A percentile compares a stretch with the other conserved stretches of the same genome.
phyloP scores from a whole-genome alignment of 2,329 filamentous ascomycete genomes.

The Ophiostoma fasciatum region DNA sequence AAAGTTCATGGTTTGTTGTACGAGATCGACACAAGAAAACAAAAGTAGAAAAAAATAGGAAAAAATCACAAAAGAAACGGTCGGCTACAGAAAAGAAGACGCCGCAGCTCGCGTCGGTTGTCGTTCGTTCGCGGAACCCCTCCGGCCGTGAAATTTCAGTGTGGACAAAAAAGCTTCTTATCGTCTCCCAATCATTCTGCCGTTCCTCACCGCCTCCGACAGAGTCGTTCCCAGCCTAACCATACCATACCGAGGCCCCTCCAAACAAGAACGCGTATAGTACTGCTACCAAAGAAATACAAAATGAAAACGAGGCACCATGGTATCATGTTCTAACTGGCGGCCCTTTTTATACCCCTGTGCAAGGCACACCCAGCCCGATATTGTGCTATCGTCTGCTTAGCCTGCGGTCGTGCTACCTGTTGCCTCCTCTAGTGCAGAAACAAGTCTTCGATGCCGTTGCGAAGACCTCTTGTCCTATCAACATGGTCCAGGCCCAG shows the following conservation, averaged over 20 bases:
- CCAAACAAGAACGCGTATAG: no score
- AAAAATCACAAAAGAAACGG: neutral
- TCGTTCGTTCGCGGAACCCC: no score
- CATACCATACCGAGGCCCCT: no score
- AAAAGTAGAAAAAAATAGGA: neutral
- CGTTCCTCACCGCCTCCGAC: conserved; percentile 22
- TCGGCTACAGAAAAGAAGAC: no score
- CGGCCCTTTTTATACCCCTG: no score
- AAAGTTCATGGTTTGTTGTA: conserved; percentile 22
- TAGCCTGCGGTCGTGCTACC: no score
- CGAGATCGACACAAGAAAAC: neutral
- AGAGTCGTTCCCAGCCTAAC: no score
- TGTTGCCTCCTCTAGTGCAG: conserved; percentile 23
- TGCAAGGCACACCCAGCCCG: no score
- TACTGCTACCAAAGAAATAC: neutral
- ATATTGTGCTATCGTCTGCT: no score
- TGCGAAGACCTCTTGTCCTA: conserved; percentile 40
- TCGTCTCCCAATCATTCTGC: conserved; percentile 24
- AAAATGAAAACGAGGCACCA: neutral
- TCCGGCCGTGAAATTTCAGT: neutral
- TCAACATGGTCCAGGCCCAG: conserved; percentile 54
- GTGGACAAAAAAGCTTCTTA: conserved; percentile 8
- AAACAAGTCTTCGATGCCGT: conserved; percentile 49
- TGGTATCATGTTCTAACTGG: neutral
- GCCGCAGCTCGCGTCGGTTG: no score